Evolutionary conservation across 768 basidiomycete genomes (phyloP), one percentile per base, ranked within the genome.

Genomic region (Daedaleopsis nitida): DNA sequence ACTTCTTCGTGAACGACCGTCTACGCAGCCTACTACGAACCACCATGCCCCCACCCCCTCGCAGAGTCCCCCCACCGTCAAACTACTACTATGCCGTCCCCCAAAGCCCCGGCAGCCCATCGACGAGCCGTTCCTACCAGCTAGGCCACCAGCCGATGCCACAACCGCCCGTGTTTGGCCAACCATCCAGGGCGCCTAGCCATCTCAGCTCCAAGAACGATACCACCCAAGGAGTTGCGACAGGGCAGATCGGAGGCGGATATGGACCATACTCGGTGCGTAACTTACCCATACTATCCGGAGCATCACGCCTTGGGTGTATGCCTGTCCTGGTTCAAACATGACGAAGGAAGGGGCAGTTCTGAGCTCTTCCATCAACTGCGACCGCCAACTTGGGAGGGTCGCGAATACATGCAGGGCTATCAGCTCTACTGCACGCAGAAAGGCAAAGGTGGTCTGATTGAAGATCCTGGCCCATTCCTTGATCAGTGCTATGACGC

Each of bases 211-310:
- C 66, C 65, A 62, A 81, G 80, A 65, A 79, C 53, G 84, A 84
- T 21, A 86, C 90, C 49, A 83, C 88, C 11, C 87, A 85, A 64
- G 88, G 90, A 49, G 91, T 94, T n/a, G 91, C 90, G 0, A 88
- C 81, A 34, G 92, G 92, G 9, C 78, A 79, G 37, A 90, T 94
- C 69, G 92, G 92, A 5, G 83, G 84, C 24, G 86, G 85, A 17
- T 94, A 93, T 78, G 92, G 92, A 12, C 92, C 92, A 24, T 94
- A 94, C 76, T 87, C 91, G n/a, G 92, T 93, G 66, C 55, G 73
- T 67, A 8, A 32, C 27, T 7, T 7, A 32, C 4, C 27, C 7
- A 32, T 32, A 32, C 27, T 32, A 7, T 32, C 7, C 27, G 4
- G 27, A 7, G 7, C 27, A 32, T 7, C 27, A 32, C 4, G n/a